Evolutionary conservation across 306 rosid genomes (phyloP).

Genomic region (Pterocarpus macrocarpus): DNA sequence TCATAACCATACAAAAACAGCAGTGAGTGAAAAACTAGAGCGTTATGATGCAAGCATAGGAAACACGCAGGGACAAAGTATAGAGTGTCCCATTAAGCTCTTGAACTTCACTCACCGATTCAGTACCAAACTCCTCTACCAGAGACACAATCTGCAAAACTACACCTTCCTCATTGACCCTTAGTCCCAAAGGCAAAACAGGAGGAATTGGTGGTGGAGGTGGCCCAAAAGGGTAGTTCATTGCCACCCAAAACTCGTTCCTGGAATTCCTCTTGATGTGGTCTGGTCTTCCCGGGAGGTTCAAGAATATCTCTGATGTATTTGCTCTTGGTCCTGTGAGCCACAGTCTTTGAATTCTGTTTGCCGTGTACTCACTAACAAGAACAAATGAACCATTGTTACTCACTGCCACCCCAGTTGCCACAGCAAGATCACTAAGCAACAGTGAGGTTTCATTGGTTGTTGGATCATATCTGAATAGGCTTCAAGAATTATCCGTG

Average conservation of each 20-base stretch:
- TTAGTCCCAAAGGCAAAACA: slow-evolving; percentile 30
- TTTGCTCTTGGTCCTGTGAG: slow-evolving; percentile 44
- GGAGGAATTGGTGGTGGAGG: slow-evolving; percentile 14
- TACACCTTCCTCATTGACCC: slow-evolving; percentile 10
- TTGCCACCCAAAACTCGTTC: slow-evolving; percentile 54
- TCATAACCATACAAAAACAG: slow-evolving; percentile 14
- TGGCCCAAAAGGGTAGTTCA: slow-evolving; percentile 38
- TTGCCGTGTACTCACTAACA: slow-evolving; percentile 44
- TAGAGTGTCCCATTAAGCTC: slow-evolving; percentile 50
- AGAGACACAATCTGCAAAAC: slow-evolving; percentile 41
- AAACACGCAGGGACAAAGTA: slow-evolving; percentile 30
- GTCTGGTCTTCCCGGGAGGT: slow-evolving; percentile 38
- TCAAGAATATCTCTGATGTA: slow-evolving; percentile 44
- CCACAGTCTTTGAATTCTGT: slow-evolving; percentile 50
- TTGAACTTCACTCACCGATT: slow-evolving; percentile 51
- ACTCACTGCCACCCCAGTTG: slow-evolving; percentile 60
- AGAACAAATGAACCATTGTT: slow-evolving; percentile 50
- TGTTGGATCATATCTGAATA: slow-evolving; percentile 48
- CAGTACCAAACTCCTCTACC: slow-evolving; percentile 34
- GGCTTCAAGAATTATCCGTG: slow-evolving; percentile 55
- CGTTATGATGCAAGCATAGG: slow-evolving; percentile 28
- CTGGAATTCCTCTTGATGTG: slow-evolving; percentile 45
- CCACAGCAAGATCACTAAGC: slow-evolving; percentile 41
- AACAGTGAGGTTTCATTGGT: slow-evolving; percentile 54
- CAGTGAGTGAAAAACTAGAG: not conserved